Evolutionary conservation across 2,329 filamentous ascomycete species (phyloP), one percentile per base, ranked within the genome.

Genomic region (Golovinomyces cichoracearum): DNA sequence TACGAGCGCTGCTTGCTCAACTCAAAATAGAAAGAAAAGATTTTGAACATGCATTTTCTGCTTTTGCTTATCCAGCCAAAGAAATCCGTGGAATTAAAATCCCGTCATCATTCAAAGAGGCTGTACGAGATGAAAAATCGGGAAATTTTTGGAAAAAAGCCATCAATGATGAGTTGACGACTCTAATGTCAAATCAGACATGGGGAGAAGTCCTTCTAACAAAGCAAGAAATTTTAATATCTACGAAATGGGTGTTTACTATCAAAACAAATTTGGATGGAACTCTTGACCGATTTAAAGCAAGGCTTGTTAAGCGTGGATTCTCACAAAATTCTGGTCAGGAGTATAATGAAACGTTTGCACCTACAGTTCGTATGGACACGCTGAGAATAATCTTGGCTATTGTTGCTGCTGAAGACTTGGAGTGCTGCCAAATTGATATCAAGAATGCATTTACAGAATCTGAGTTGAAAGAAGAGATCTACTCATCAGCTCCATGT

Each of bases 381-480:
- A 47, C 29, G 15, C 29, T 47, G 9, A 35, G 27, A 35, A n/a
- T 47, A 22, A 35, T 47, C 21, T 13, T 47, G 4, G 45, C 45
- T 23, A 23, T 33, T 22, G 29, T 47, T 22, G 45, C 45, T 5
- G 21, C 27, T 22, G 27, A 47, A 47, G 26, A 47, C 17, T 31
- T 46, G 13, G 29, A 33, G 21, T 47, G 45, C 13, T 22, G 4
- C 17, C 45, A 33, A 15, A 27, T 22, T 25, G 21, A 33, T 31
- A 35, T 35, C 9, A 35, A 47, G 21, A 47, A 47, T 37, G 19
- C 45, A 15, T 35, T 47, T 35, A 47, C 45, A 19, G 7, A 47
- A 23, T 47, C 27, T 23, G 17, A 47, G 10, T 47, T 47, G 26
- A 47, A 47, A 47, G 45, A 35, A 23, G 31, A 47, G 22, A 47